Evolutionary conservation across 805 yeast genomes (phyloP), one percentile per base, ranked within the genome.

Genomic region (Schizosaccharomyces lindneri): DNA sequence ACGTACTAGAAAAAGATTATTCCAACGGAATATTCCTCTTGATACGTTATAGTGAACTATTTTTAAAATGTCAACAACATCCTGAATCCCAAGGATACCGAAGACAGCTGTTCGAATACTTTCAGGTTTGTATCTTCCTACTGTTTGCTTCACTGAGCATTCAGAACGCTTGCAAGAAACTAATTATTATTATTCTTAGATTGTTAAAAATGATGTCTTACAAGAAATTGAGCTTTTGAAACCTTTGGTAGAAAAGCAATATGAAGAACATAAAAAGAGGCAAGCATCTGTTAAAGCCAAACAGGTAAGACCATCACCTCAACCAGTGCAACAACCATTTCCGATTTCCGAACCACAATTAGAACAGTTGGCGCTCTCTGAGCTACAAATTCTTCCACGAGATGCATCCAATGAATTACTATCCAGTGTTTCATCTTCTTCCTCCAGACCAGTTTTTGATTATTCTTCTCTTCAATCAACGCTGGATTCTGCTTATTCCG

Each of bases 1-100:
- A 51, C 15, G 36, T 51, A 24, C 36, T 17, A 29, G 57, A 51
- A 24, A 21, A 51, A 13, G 57, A 51, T 24, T 51, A 24, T 51
- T 7, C 31, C 31, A 51, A 51, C 17, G 57, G 57, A 11, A 5
- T 66, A 64, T 51, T 66, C 62, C 41, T 62, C 64, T 63, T n/a
- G 63, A 64, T 3, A 21, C 51, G 51, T 11, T 48, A 39, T 43
- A 7, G 51, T 63, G 62, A 61, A 21, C 43, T 48, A 21, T 15
- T 7, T 4, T 9, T 43, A 15, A 46, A 15, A 19, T 63, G 60
- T 29, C 39, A 31, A 41, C 61, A 51, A 63, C 65, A n/a, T 60
- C 27, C 69, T 6, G 57, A 51, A 9, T 21, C 57, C 21, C 19
- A 21, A 24, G 36, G 19, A 27, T 51, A 51, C n/a, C 21, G 27